phyloP scores from a whole-genome alignment of 176 grass and related monocot genomes.

The Carex myosuroides region DNA sequence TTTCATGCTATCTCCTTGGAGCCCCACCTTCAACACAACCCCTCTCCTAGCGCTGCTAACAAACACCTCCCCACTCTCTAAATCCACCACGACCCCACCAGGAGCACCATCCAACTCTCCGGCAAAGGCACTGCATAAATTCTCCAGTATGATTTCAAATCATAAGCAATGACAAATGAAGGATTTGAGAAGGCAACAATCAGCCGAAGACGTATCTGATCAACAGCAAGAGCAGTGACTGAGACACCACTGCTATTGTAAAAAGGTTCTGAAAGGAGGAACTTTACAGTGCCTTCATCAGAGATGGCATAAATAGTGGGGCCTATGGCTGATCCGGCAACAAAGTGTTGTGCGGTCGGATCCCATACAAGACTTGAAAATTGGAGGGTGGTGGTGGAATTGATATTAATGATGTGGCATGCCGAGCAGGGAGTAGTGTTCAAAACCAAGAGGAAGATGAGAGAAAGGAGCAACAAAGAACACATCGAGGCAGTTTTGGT shows the following conservation, averaged over 20 bases:
- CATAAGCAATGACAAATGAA: constrained; percentile 39
- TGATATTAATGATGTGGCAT: not conserved
- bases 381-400: too few species aligned
- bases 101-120: not conserved
- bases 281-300: constrained; percentile 28
- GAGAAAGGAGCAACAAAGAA: not conserved
- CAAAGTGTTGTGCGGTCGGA: not conserved
- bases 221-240: constrained; percentile 25
- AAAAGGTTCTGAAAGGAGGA: not conserved
- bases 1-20: not conserved
- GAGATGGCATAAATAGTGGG: constrained; percentile 46
- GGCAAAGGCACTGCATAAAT: constrained; percentile 38
- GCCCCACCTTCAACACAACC: constrained; percentile 32
- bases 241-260: not conserved
- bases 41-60: constrained; percentile 29
- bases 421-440: not conserved
- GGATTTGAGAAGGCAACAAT: constrained; percentile 35
- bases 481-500: too few species aligned
- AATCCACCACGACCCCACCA: constrained; percentile 41
- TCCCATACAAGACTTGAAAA: too few species aligned
- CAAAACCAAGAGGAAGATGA: not conserved
- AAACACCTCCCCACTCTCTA: constrained; percentile 35
- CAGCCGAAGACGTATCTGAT: constrained; percentile 49
- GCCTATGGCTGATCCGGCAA: constrained; percentile 32
- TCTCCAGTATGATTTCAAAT: constrained; percentile 43